phyloP scores from a whole-genome alignment of 1,139 yeast species.

The Saccharomyces hybrid region DNA sequence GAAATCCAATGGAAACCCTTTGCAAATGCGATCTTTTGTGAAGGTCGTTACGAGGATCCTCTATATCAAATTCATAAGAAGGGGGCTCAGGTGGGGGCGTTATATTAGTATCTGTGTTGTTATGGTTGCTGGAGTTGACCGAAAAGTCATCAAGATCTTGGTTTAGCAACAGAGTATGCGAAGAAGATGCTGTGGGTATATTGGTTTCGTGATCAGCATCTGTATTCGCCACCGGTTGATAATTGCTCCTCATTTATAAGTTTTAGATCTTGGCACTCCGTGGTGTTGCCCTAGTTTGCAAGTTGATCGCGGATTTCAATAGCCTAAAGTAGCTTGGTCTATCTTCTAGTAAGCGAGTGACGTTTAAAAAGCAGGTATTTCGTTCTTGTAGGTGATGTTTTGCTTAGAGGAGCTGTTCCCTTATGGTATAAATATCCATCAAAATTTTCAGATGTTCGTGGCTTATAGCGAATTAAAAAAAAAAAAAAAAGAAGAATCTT shows the following conservation, averaged over 20 bases:
- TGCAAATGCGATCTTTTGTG: constrained; percentile 4
- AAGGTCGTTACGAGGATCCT: constrained; percentile 4
- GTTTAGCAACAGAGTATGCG: background rate
- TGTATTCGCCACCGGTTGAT: background rate
- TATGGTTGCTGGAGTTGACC: background rate
- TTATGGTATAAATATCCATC: background rate
- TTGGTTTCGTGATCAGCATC: background rate
- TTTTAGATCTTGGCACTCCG: background rate
- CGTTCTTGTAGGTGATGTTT: too few relatives aligned
- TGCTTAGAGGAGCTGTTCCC: background rate
- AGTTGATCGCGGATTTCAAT: background rate
- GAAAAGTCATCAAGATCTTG: background rate
- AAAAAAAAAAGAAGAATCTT: constrained; percentile 5
- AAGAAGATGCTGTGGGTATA: background rate
- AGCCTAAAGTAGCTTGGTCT: background rate
- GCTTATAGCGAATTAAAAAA: background rate
- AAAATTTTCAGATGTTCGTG: background rate
- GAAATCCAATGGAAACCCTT: constrained; percentile 11
- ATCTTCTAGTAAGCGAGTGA: background rate
- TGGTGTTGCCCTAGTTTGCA: background rate
- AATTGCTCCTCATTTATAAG: background rate
- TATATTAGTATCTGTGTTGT: background rate
- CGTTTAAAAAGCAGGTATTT: background rate
- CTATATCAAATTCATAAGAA: constrained; percentile 7
- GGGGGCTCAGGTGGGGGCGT: constrained; percentile 6